Percentiles rank a stretch among this genome's conserved stretches.
These are phyloP conservation scores for Aureobasidium melanogenum DNA, from an alignment of 2,329 filamentous ascomycete genomes.

Conservation along the genomic window DNA sequence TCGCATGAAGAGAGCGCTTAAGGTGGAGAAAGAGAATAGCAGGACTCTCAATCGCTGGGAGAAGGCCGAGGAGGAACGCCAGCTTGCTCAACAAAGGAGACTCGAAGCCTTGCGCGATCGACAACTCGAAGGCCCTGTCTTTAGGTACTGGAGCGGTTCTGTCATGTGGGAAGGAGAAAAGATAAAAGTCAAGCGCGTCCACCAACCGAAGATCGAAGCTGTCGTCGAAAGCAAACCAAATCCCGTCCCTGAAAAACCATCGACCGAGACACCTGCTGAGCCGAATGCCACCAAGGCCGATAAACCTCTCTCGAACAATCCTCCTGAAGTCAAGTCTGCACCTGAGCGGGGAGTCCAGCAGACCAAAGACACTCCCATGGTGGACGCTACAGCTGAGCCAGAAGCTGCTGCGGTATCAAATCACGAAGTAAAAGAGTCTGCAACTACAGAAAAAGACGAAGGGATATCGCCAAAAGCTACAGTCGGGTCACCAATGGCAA, in stretches of 20 bases:
- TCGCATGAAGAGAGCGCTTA: constrained; percentile 69
- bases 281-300: background rate
- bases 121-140: constrained; percentile 77
- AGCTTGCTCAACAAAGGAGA: constrained; percentile 73
- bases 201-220: constrained; percentile 24
- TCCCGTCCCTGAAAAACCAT: background rate
- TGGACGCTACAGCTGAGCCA: background rate
- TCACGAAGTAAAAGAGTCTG: background rate
- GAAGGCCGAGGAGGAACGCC: constrained; percentile 78
- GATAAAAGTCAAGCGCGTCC: constrained; percentile 46
- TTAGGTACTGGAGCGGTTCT: constrained; percentile 90
- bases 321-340: background rate
- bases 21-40: constrained; percentile 76
- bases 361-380: background rate
- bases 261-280: background rate
- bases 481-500: background rate
- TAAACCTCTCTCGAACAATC: background rate
- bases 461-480: background rate
- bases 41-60: constrained; percentile 93
- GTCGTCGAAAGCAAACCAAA: constrained; percentile 13
- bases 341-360: background rate
- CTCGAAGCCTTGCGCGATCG: constrained; percentile 82
- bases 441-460: background rate
- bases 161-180: constrained; percentile 72
- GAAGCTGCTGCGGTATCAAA: background rate